These are phyloP conservation scores for Scleroderma bovista DNA, from an alignment of 768 basidiomycete species.

Conservation along the genomic window DNA sequence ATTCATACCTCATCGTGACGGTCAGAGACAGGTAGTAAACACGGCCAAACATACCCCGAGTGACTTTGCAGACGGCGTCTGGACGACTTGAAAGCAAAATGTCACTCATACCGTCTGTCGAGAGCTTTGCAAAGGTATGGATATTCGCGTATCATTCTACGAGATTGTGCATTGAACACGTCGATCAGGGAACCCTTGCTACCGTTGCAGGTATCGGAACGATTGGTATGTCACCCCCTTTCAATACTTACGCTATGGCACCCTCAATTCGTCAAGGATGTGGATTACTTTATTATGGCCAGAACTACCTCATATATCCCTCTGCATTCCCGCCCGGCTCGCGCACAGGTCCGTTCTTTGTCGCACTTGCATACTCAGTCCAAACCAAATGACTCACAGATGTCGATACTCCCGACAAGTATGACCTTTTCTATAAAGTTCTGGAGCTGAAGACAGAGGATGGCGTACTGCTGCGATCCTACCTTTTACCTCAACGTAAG, in stretches of 20 bases:
- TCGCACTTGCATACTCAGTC: not conserved
- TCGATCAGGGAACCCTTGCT: conserved; percentile 44
- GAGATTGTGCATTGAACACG: too few species aligned
- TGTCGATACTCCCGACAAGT: conserved; percentile 66
- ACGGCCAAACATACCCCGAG: conserved; percentile 8
- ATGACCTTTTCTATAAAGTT: conserved; percentile 70
- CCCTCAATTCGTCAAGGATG: conserved; percentile 43
- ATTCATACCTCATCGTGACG: too few species aligned
- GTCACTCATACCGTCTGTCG: conserved; percentile 39
- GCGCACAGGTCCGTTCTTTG: conserved; percentile 50
- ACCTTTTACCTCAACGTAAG: conserved; percentile 64
- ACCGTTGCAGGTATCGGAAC: conserved; percentile 55
- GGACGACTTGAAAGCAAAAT: conserved; percentile 13
- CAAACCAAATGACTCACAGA: conserved; percentile 35
- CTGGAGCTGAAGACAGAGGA: conserved; percentile 71
- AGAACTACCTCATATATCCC: conserved; percentile 88
- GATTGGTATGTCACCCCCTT: conserved; percentile 34
- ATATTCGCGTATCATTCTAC: not conserved
- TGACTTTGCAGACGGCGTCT: not conserved
- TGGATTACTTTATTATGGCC: conserved; percentile 78
- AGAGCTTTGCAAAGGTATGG: conserved; percentile 44
- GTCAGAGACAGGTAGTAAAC: conserved; percentile 10
- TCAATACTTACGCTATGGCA: too few species aligned
- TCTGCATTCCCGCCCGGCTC: conserved; percentile 79
- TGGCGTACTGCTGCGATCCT: conserved; percentile 64